Conservation (phyloP, 2,329 filamentous ascomycete species). For the Colletotrichum sp. region DNA sequence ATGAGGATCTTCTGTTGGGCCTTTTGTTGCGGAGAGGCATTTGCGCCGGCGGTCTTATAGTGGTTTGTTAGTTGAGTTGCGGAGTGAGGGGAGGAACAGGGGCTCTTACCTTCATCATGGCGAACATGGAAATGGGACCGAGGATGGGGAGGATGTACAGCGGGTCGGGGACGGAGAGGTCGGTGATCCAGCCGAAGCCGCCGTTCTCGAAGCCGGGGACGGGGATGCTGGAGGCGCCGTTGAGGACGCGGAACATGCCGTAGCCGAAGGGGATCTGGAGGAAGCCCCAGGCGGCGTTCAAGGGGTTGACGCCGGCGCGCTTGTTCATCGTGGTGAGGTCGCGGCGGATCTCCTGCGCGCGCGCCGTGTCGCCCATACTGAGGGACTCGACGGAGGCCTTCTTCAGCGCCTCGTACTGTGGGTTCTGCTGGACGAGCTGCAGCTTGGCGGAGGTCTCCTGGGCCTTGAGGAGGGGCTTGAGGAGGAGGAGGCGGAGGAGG, state of each 20-base stretch:
- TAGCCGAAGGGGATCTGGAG: constrained; percentile 71
- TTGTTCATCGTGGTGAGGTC: constrained; percentile 41
- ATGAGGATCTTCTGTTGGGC: constrained; percentile 46
- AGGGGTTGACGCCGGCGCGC: constrained; percentile 38
- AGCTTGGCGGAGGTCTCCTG: constrained; percentile 68
- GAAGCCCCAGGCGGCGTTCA: constrained; percentile 42
- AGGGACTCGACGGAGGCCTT: constrained; percentile 55
- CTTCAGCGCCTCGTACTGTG: constrained; percentile 51
- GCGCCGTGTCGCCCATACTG: constrained; percentile 53
- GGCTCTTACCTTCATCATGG: constrained; percentile 54
- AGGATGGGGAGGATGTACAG: constrained; percentile 74
- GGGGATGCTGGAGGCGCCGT: constrained; percentile 76
- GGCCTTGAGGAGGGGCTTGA: constrained; percentile 68
- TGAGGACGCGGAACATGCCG: constrained; percentile 80
- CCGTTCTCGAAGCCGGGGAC: constrained; percentile 79
- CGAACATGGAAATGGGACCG: constrained; percentile 61
- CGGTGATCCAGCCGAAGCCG: constrained; percentile 77
- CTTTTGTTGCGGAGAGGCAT: constrained; percentile 36
- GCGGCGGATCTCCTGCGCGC: constrained; percentile 49
- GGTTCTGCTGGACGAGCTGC: constrained; percentile 59
- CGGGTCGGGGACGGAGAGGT: constrained; percentile 80
- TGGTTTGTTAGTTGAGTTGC: constrained; percentile 17
- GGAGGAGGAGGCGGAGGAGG: constrained; percentile 66
- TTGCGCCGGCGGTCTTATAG: neutral
- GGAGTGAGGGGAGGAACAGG: constrained; percentile 19